A percentile compares a stretch with the other conserved stretches of the same genome.
Conservation (phyloP, 805 yeast species). For the Kuraishia borneana region DNA sequence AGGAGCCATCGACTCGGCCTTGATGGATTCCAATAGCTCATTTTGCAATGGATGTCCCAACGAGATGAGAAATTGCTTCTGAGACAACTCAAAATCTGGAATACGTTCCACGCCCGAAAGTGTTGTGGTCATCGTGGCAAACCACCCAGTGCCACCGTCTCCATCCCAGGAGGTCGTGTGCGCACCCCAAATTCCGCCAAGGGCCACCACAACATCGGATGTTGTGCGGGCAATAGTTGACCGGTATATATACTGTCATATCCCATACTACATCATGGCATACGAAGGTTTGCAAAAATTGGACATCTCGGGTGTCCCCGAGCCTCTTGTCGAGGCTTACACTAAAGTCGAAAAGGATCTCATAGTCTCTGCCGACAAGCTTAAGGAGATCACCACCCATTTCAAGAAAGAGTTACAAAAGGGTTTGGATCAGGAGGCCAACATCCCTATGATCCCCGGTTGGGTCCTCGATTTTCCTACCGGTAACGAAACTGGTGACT, state of each 20-base stretch:
- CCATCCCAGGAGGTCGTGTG: too few species aligned
- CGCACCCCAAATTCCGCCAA: too few species aligned
- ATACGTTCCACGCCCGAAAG: conserved; percentile 44
- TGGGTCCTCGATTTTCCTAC: conserved; percentile 95
- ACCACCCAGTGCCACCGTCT: too few species aligned
- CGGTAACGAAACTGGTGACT: conserved; percentile 85
- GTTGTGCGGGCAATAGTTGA: too few species aligned
- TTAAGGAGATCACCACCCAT: conserved; percentile 59
- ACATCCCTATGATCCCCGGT: conserved; percentile 94
- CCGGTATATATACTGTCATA: too few species aligned
- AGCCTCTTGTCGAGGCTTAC: conserved; percentile 46
- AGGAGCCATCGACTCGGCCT: conserved; percentile 63
- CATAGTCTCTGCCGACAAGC: conserved; percentile 46
- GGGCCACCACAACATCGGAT: too few species aligned
- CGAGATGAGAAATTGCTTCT: conserved; percentile 57
- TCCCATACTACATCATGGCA: too few species aligned
- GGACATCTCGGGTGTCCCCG: too few species aligned
- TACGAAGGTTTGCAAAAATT: too few species aligned
- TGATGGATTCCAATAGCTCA: conserved; percentile 43
- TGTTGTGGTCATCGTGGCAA: conserved; percentile 27
- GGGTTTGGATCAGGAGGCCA: conserved; percentile 66
- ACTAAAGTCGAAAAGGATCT: conserved; percentile 48
- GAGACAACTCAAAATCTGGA: conserved; percentile 80
- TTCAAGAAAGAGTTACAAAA: conserved; percentile 72
- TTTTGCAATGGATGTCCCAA: conserved; percentile 16